Conservation (phyloP, 2,329 filamentous ascomycete species). For the Pseudocercospora musae region DNA sequence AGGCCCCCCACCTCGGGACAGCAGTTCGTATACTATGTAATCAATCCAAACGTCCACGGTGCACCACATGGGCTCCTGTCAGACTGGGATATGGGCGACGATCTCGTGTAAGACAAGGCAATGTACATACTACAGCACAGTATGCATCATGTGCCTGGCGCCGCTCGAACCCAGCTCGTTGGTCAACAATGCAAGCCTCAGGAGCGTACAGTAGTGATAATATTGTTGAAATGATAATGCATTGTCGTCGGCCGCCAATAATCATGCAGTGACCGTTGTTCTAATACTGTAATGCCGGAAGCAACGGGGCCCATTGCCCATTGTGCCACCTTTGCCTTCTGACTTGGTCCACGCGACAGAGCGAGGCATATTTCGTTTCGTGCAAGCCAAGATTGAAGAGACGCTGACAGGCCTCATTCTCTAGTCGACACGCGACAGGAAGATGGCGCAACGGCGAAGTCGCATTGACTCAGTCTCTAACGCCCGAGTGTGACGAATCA, state of each 20-base stretch:
- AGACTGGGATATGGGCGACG: not conserved
- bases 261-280: not conserved
- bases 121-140: not conserved
- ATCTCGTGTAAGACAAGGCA: conserved; percentile 2
- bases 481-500: not conserved
- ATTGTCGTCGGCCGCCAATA: conserved; percentile 5
- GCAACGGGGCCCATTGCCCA: not conserved
- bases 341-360: not conserved
- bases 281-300: not conserved
- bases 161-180: not conserved
- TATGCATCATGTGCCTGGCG: not conserved
- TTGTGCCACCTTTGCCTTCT: conserved; percentile 1
- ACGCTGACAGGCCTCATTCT: not conserved
- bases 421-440: not conserved
- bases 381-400: not conserved
- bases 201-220: conserved; percentile 2
- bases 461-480: not conserved
- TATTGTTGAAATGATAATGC: conserved; percentile 2
- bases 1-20: not conserved
- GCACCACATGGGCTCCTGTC: conserved; percentile 5
- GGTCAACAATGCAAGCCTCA: conserved; percentile 12
- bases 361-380: not conserved
- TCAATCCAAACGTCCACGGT: not conserved
- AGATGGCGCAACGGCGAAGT: not conserved
- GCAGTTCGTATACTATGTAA: not conserved